These are phyloP conservation scores for Cryphonectria japonica DNA, from an alignment of 2,329 filamentous ascomycete species.

Conservation along the genomic window DNA sequence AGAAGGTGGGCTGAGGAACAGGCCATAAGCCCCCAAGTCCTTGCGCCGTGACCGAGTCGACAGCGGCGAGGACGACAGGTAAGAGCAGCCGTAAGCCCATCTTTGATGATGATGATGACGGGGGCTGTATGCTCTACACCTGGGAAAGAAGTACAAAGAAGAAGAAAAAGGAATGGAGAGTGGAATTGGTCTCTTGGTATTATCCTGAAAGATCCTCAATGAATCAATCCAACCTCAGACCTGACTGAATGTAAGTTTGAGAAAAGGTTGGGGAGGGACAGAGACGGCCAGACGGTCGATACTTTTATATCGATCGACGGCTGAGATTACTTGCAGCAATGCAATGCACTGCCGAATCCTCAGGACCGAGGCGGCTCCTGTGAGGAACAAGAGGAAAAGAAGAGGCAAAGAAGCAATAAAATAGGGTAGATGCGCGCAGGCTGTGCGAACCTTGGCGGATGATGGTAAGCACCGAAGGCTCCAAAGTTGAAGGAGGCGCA, in stretches of 20 bases:
- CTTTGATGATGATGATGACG: slow-evolving; percentile 27
- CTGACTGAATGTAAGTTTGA: neutral
- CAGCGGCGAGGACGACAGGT: slow-evolving; percentile 45
- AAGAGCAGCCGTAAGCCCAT: slow-evolving; percentile 37
- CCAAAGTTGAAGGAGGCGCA: neutral
- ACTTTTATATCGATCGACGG: slow-evolving; percentile 1
- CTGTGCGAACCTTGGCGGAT: neutral
- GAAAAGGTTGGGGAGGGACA: neutral
- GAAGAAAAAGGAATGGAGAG: neutral
- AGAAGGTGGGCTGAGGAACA: slow-evolving; percentile 50
- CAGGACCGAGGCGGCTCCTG: neutral
- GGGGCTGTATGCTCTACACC: neutral
- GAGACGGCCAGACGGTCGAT: neutral
- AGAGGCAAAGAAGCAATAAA: neutral
- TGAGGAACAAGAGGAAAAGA: neutral
- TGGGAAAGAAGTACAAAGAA: neutral
- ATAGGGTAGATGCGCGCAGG: too few relatives aligned
- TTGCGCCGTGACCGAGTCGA: slow-evolving; percentile 48
- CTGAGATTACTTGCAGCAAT: neutral
- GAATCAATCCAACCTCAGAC: neutral
- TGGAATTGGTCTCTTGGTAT: neutral
- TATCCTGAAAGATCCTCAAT: too few relatives aligned
- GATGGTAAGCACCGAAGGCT: neutral
- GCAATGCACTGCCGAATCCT: neutral
- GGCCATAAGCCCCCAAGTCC: slow-evolving; percentile 53